phyloP scores from a whole-genome alignment of 352 stramenopile genomes.

The Peronospora destructor region DNA sequence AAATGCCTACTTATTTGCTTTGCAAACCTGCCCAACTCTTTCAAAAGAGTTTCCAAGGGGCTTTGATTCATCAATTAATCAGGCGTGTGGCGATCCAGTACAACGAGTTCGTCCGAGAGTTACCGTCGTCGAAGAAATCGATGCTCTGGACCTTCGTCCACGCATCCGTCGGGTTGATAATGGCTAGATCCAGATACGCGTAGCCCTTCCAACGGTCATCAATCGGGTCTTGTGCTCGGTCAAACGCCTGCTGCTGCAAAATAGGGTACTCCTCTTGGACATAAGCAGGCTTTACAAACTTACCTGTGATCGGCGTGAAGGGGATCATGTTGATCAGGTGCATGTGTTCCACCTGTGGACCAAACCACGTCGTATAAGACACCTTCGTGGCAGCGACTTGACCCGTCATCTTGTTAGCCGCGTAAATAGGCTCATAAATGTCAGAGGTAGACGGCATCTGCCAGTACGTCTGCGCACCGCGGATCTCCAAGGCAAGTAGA shows the following conservation, averaged over 20 bases:
- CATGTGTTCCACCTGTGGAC: constrained; percentile 77
- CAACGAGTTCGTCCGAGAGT: constrained; percentile 83
- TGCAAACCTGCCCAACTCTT: constrained; percentile 1
- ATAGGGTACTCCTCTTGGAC: constrained; percentile 76
- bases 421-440: constrained; percentile 72
- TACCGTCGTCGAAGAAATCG: constrained; percentile 81
- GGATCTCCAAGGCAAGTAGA: constrained; percentile 90
- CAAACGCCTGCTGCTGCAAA: constrained; percentile 62
- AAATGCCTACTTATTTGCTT: no score
- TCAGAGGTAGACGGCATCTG: constrained; percentile 75
- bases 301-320: constrained; percentile 82
- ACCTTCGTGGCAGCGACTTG: constrained; percentile 75
- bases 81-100: constrained; percentile 86
- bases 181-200: constrained; percentile 76
- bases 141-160: constrained; percentile 65
- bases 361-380: constrained; percentile 86
- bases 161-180: constrained; percentile 62
- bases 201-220: constrained; percentile 81
- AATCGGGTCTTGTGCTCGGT: constrained; percentile 50
- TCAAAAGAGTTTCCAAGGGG: not conserved
- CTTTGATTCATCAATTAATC: constrained; percentile 6
- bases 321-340: constrained; percentile 90
- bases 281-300: constrained; percentile 61
- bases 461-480: constrained; percentile 93
- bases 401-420: constrained; percentile 80